Evolutionary conservation across 371 early-diverging fungal species (phyloP).

Genomic region (Mucor circinelloides): DNA sequence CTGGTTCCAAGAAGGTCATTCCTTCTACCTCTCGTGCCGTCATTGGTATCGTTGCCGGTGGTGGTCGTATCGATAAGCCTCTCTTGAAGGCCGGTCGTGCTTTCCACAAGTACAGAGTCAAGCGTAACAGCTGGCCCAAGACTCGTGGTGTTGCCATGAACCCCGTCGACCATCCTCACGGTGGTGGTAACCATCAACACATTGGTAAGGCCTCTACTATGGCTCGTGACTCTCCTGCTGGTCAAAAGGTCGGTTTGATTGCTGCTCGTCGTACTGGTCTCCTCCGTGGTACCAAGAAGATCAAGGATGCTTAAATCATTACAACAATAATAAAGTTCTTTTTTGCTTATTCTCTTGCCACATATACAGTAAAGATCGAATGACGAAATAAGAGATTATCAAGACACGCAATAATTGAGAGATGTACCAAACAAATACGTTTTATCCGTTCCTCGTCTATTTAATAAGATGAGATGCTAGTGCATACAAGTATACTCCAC

Average conservation of each 20-base stretch:
- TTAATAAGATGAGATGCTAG: not conserved
- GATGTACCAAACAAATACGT: not conserved
- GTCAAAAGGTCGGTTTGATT: no score
- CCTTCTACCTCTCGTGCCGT: no score
- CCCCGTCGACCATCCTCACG: slow-evolving; percentile 92
- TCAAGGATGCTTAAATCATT: slow-evolving; percentile 50
- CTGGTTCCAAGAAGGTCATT: no score
- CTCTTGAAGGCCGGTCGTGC: no score
- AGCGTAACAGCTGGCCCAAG: no score
- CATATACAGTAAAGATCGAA: not conserved
- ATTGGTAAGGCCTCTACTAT: slow-evolving; percentile 98
- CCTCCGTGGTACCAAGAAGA: slow-evolving; percentile 83
- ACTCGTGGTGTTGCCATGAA: slow-evolving; percentile 99
- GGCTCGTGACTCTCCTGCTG: no score
- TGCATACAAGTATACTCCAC: not conserved
- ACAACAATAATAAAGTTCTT: not conserved
- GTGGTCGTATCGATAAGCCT: no score
- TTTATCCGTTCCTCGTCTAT: not conserved
- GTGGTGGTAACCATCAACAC: slow-evolving; percentile 96
- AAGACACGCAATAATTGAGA: not conserved
- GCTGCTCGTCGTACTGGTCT: slow-evolving; percentile 40
- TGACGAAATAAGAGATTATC: not conserved
- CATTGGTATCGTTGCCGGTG: no score
- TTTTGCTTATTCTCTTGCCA: not conserved
- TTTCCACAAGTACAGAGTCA: no score